phyloP scores from a whole-genome alignment of 2,329 filamentous ascomycete genomes.

The Chaetomiaceae sp. region DNA sequence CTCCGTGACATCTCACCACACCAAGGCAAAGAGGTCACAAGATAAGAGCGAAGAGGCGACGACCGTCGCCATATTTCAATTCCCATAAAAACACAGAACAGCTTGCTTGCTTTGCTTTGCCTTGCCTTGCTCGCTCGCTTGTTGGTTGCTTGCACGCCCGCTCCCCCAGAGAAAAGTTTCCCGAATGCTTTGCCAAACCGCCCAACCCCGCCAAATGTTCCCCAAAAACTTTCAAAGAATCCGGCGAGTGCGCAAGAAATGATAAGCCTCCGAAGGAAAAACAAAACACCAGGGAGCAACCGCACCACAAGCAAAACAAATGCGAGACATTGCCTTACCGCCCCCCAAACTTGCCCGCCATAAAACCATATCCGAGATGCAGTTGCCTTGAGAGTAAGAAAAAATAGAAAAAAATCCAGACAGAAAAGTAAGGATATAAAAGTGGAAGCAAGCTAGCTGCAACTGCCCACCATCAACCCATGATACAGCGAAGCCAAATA shows the following conservation, averaged over 20 bases:
- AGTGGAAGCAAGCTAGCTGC: slow-evolving; percentile 9
- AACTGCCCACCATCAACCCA: slow-evolving; percentile 19
- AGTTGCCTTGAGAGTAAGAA: slow-evolving; percentile 16
- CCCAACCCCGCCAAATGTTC: slow-evolving; percentile 17
- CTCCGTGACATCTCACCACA: not conserved
- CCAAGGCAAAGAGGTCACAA: not conserved
- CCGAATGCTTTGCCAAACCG: slow-evolving; percentile 26
- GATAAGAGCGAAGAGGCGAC: slow-evolving; percentile 21
- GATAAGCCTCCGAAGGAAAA: slow-evolving; percentile 14
- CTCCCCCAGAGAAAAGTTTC: slow-evolving; percentile 17
- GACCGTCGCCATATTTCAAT: slow-evolving; percentile 16
- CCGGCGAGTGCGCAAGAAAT: slow-evolving; percentile 1
- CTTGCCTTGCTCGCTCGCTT: slow-evolving; percentile 3
- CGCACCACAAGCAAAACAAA: slow-evolving; percentile 11
- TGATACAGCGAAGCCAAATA: slow-evolving; percentile 27
- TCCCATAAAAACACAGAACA: slow-evolving; percentile 19
- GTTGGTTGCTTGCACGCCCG: slow-evolving; percentile 16
- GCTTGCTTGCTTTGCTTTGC: not conserved
- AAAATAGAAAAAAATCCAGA: slow-evolving; percentile 13
- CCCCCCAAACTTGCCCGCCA: slow-evolving; percentile 8
- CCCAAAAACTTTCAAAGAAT: slow-evolving; percentile 19
- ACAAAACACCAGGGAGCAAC: slow-evolving; percentile 18
- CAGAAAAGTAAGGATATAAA: slow-evolving; percentile 18
- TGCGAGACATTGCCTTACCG: slow-evolving; percentile 11
- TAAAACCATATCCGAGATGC: slow-evolving; percentile 26